A percentile compares a stretch with the other conserved stretches of the same genome.
These are phyloP conservation scores for Nicotiana sylvestris DNA, from an alignment of 257 asterid species.

Conservation along the genomic window DNA sequence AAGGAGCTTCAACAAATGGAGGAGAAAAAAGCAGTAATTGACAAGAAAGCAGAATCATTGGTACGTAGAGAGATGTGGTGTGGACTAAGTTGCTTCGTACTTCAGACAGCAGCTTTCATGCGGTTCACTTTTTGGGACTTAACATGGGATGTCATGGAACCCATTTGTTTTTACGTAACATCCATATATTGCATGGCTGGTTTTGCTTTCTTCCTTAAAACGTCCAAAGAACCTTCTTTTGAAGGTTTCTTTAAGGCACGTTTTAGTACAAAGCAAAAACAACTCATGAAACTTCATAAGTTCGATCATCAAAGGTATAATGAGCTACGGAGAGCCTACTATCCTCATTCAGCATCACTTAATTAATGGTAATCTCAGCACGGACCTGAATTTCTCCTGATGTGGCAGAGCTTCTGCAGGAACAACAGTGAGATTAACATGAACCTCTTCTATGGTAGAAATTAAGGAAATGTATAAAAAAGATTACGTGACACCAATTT, in stretches of 20 bases:
- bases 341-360: not conserved
- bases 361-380: no score
- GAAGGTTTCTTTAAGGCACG: slow-evolving; percentile 55
- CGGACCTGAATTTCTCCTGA: not conserved
- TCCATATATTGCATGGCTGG: slow-evolving; percentile 38
- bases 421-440: no score
- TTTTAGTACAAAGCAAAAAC: slow-evolving; percentile 48
- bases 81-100: slow-evolving; percentile 36
- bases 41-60: slow-evolving; percentile 45
- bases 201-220: slow-evolving; percentile 51
- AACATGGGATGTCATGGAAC: slow-evolving; percentile 84
- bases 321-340: slow-evolving; percentile 20
- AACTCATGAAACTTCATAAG: slow-evolving; percentile 40
- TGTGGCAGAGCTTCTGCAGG: no score
- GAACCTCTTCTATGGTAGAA: no score
- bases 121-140: slow-evolving; percentile 68
- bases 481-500: no score
- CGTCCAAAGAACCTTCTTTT: slow-evolving; percentile 54
- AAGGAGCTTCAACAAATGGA: slow-evolving; percentile 42
- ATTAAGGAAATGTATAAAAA: no score
- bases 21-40: slow-evolving; percentile 42
- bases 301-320: slow-evolving; percentile 44
- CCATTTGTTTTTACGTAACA: slow-evolving; percentile 52
- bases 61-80: slow-evolving; percentile 53
- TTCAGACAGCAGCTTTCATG: slow-evolving; percentile 43